Conservation (phyloP, 768 basidiomycete genomes). For the Pleurotus djamor region DNA sequence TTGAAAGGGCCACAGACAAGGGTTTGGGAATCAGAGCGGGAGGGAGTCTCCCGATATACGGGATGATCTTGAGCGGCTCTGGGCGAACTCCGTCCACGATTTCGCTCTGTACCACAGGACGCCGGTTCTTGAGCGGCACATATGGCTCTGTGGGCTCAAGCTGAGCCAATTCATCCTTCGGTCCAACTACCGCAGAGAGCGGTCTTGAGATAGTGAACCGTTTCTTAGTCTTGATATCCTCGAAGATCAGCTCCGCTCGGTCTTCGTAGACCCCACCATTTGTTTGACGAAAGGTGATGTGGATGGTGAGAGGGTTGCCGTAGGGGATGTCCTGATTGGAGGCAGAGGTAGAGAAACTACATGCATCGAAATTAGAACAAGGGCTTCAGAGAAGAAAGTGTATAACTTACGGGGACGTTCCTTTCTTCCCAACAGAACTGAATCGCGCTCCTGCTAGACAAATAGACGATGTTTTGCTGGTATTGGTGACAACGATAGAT, state of each 20-base stretch:
- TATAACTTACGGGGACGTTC: too few species aligned
- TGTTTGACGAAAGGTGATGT: slow-evolving; percentile 27
- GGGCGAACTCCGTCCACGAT: slow-evolving; percentile 42
- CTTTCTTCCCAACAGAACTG: too few species aligned
- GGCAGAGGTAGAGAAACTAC: slow-evolving; percentile 10
- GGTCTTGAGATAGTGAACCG: slow-evolving; percentile 48
- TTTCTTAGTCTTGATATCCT: slow-evolving; percentile 39
- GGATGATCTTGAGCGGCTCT: slow-evolving; percentile 35
- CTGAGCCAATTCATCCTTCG: slow-evolving; percentile 38
- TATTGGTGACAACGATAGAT: too few species aligned
- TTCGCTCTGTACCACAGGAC: slow-evolving; percentile 21
- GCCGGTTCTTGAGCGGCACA: slow-evolving; percentile 28
- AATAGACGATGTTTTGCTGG: too few species aligned
- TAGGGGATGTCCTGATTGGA: slow-evolving; percentile 18
- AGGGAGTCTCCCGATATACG: slow-evolving; percentile 39
- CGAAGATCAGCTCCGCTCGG: slow-evolving; percentile 50
- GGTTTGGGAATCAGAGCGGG: slow-evolving; percentile 33
- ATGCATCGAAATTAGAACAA: too few species aligned
- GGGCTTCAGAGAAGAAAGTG: too few species aligned
- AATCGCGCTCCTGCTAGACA: too few species aligned
- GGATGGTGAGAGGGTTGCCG: slow-evolving; percentile 21
- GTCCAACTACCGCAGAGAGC: slow-evolving; percentile 43
- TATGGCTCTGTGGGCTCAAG: slow-evolving; percentile 47
- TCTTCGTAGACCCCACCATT: slow-evolving; percentile 50
- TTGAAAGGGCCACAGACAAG: slow-evolving; percentile 26